Evolutionary conservation across 495 filamentous ascomycete genomes (phyloP).

Genomic region (Penicillium manginii): DNA sequence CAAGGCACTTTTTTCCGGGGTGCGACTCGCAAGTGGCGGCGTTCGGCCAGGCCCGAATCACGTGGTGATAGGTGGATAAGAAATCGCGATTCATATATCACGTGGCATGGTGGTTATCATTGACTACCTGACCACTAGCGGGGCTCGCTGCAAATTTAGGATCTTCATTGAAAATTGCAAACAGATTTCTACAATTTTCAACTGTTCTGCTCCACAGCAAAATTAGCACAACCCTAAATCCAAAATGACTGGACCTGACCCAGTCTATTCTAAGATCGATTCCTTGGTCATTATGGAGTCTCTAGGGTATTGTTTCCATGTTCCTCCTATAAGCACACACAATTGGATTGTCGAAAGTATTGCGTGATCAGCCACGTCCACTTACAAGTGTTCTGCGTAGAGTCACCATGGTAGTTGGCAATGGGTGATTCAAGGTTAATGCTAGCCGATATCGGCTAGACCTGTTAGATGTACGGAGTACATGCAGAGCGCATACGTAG

Average conservation of each 20-base stretch:
- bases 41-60: constrained; percentile 27
- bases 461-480: constrained; percentile 5
- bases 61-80: constrained; percentile 30
- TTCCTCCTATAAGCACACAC: neutral
- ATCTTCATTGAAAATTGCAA: neutral
- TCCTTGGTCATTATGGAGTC: neutral
- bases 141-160: neutral
- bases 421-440: neutral
- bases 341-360: neutral
- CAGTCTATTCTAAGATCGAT: neutral
- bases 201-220: neutral
- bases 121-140: too few species aligned
- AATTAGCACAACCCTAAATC: neutral
- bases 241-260: neutral
- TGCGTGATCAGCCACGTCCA: neutral
- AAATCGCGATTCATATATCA: neutral
- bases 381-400: too few species aligned
- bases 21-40: neutral
- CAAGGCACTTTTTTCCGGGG: constrained; percentile 10
- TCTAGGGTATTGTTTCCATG: too few species aligned
- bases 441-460: constrained; percentile 2
- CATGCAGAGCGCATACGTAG: constrained; percentile 9
- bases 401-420: neutral
- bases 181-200: too few species aligned
- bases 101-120: too few species aligned